These are phyloP conservation scores for Tylopilus sp. DNA, from an alignment of 768 basidiomycete genomes.

Conservation along the genomic window DNA sequence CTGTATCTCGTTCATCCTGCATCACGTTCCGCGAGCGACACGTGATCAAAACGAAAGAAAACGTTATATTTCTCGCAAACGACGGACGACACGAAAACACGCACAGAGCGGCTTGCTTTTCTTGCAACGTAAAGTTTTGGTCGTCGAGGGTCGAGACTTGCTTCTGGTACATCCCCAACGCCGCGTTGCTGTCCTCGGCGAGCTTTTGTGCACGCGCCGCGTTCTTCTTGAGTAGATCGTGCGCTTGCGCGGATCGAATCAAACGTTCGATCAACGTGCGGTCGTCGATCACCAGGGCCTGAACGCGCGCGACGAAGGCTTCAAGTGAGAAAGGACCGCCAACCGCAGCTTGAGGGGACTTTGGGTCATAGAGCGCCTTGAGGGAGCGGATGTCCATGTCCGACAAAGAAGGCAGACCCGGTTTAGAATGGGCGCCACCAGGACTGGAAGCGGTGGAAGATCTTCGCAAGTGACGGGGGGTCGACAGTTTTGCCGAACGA, in stretches of 20 bases:
- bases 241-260: slow-evolving; percentile 81
- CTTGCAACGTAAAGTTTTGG: slow-evolving; percentile 52
- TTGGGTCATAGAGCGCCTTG: slow-evolving; percentile 68
- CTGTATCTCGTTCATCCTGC: slow-evolving; percentile 64
- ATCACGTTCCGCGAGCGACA: neutral
- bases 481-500: slow-evolving; percentile 61
- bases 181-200: slow-evolving; percentile 74
- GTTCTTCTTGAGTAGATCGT: slow-evolving; percentile 88
- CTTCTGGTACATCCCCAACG: slow-evolving; percentile 87
- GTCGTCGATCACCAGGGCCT: slow-evolving; percentile 81
- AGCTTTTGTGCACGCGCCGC: slow-evolving; percentile 90
- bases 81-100: slow-evolving; percentile 22
- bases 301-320: slow-evolving; percentile 72
- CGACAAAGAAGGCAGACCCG: slow-evolving; percentile 54
- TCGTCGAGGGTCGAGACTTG: slow-evolving; percentile 81
- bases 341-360: slow-evolving; percentile 30
- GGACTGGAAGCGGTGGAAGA: slow-evolving; percentile 39
- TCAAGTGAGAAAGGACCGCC: slow-evolving; percentile 58
- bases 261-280: slow-evolving; percentile 79
- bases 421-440: slow-evolving; percentile 28
- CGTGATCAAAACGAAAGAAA: neutral
- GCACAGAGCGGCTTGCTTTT: slow-evolving; percentile 57
- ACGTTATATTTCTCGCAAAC: neutral
- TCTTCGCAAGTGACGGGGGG: slow-evolving; percentile 47
- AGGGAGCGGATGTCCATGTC: slow-evolving; percentile 86